Evolutionary conservation across 2,329 filamentous ascomycete genomes (phyloP), one percentile per base, ranked within the genome.

Genomic region (Arthrobotrys musiformis): DNA sequence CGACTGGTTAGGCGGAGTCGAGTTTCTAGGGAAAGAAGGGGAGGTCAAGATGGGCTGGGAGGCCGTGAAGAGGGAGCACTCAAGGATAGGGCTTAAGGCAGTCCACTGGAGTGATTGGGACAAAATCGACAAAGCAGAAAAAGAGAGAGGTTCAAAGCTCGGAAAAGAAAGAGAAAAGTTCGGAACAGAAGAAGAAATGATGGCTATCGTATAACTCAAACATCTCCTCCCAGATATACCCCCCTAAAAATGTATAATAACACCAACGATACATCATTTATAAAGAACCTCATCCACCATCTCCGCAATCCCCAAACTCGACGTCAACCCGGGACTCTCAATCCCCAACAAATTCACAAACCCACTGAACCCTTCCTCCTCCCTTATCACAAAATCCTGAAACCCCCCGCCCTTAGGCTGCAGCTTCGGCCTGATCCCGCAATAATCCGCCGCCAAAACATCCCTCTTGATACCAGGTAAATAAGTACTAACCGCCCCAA

Each of bases 281-380:
- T 79, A 78, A 13, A 79, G 62, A 77, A 80, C 70, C 52, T 69
- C 76, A 37, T 76, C 66, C 3, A 78, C 72, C 61, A 68, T 79
- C 68, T 80, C 79, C 13, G 79, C 78, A 56, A 73, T 79, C 4
- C 58, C 79, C 33, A 80, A 60, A 37, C 79, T 79, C 24, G 74
- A 77, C 17, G 79, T 79, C 64, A 79, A 42, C 13, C 79, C 79
- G 1, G 79, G 79, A 67, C 79, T 80, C 67, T 80, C 79, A 64
- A 80, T 97, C 0, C 93, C 94, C 80, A 98, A 82, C 79, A 98
- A 82, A 85, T 97, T 97, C 7, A 98, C 87, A 87, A 94, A 97
- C 1, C 93, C 94, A 1, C 88, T 85, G 81, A 89, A 93, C 0
- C 92, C 93, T 0, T 93, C 88, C 83, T 97, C 68, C 80, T 88